Base-by-base conservation (phyloP, 1,284 basidiomycete species). In the Irpex sp. region DNA sequence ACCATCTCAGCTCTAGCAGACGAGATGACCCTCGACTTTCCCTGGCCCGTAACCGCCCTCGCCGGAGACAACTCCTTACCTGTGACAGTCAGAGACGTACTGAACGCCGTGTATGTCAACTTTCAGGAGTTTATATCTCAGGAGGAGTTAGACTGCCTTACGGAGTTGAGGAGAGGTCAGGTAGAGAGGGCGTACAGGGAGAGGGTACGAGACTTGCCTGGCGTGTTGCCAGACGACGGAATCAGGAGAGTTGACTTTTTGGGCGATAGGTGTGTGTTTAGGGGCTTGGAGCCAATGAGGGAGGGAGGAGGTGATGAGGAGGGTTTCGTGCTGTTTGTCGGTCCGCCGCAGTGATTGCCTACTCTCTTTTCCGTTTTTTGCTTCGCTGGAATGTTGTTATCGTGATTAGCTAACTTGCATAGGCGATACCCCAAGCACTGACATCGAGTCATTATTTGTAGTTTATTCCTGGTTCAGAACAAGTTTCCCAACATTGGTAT, bases 301-400 rank as follows among this genome's bases (percentile, higher is more conserved):
- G 40, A 15, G 40, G 40, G 15, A 11, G 40, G 15, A 15, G 40
- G 15, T 44, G 40, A 81, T 61, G 76, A 77, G 21, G 77, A 80
- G 31, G 83, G 81, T 0, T 87, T 84, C 82, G 75, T 84, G 64
- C 72, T 87, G 69, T 82, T 79, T 65, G 71, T 84, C 55, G 83
- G 81, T 17, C 70, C 76, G 21, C 72, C 72, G n/a, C 49, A 52
- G 49, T 52, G 49, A 52, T 44, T 26, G 26, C 26, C 26, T 26
- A 26, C 4, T 26, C 26, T 26, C 26, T 26, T 26, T 26, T 26
- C 26, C 26, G 1, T 26, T 26, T 26, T 26, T 4, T 26, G 26
- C 26, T 26, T 26, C 26, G 8, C 15, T 44, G 40, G 40, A 44
- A 44, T 9, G 40, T 44, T 15, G 40, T 44, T 15, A 44, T 44